These are phyloP conservation scores for Solanum aculeatissimum DNA, from an alignment of 305 asterid genomes.

Conservation along the genomic window DNA sequence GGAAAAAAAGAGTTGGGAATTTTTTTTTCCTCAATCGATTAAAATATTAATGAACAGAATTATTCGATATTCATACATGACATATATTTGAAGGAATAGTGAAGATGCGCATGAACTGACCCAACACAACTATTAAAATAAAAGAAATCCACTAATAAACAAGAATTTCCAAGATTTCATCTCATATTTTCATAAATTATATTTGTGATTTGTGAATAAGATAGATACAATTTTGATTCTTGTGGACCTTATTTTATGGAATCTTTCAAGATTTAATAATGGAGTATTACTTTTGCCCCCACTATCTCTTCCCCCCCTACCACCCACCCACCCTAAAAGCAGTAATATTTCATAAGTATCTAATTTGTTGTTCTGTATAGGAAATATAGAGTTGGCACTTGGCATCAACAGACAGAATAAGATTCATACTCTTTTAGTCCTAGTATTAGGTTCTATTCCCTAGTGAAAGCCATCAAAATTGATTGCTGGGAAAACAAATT, in stretches of 20 bases:
- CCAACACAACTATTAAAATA: not conserved
- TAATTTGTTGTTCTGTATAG: not conserved
- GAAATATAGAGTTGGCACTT: not conserved
- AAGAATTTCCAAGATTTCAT: not conserved
- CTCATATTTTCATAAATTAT: not conserved
- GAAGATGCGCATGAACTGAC: not conserved
- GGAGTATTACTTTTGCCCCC: not conserved
- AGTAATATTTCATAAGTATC: not conserved
- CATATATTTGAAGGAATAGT: not conserved
- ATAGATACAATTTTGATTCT: not conserved
- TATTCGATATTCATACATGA: rapidly evolving
- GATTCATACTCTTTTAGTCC: not conserved
- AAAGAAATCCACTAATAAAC: not conserved
- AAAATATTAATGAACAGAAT: not conserved
- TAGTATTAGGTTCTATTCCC: not conserved
- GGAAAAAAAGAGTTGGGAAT: not conserved
- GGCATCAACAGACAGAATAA: not conserved
- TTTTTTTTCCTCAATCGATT: not conserved
- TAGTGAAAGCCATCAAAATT: not conserved
- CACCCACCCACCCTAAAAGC: not conserved
- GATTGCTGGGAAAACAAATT: not conserved
- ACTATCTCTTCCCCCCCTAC: not conserved
- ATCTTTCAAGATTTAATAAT: not conserved
- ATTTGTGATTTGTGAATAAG: not conserved
- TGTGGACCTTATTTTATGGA: not conserved